Evolutionary conservation across 2,329 filamentous ascomycete genomes (phyloP), one percentile per base, ranked within the genome.

Genomic region (Exophiala sp.): DNA sequence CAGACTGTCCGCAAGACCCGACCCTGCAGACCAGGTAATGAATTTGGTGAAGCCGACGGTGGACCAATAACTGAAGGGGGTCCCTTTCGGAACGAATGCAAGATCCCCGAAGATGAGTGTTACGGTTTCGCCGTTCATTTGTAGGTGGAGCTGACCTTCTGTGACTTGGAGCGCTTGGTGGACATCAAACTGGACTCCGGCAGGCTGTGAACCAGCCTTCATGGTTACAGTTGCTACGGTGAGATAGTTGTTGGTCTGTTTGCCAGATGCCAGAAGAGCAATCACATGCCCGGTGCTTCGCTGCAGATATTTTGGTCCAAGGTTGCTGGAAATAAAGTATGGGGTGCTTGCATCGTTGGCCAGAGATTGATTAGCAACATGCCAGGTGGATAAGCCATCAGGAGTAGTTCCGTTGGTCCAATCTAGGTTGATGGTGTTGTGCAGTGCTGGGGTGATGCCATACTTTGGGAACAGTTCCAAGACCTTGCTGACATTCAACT

Each of bases 301-400:
- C 9, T 52, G 48, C 5, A 57, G 48, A 39, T 52, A 57, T 37
- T 57, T 57, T n/a, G 55, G 55, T 9, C 55, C 55, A 18, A 48
- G 47, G 30, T 57, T 57, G 55, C 55, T 57, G 42, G 55, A 55
- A 24, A 57, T 40, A 39, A 55, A 57, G 41, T 57, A 57, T 14
- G 55, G 34, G 22, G 48, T 32, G 7, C 29, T 21, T 9, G 48
- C 14, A 39, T 55, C 52, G 10, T 44, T 32, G 7, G 54, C 51
- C 32, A 54, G 47, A 11, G 52, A 41, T n/a, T 54, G 51, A 11
- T 55, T 37, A 4, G 52, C 52, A 16, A 45, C 34, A 32, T 57
- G 52, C 55, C 55, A 57, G 21, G 55, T 57, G 39, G 39, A 39
- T 22, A 57, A 38, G 24, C 55, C 55, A 24, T 57, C 48, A 8